These are phyloP conservation scores for Globisporangium iwayamae DNA, from an alignment of 352 stramenopile species.

Conservation along the genomic window DNA sequence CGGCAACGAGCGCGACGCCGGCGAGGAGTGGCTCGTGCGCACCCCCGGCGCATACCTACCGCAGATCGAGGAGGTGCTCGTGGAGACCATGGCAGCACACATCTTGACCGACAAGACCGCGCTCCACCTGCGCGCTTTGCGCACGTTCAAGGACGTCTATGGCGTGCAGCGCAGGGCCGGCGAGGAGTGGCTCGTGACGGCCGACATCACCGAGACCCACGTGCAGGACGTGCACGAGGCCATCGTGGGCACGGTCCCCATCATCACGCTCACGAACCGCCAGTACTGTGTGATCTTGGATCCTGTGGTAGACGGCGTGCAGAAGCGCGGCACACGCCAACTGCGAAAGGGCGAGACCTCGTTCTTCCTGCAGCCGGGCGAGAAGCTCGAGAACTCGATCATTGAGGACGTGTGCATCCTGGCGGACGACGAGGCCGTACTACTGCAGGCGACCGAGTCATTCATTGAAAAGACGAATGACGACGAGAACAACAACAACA, in stretches of 20 bases:
- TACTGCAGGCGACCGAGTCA: conserved; percentile 63
- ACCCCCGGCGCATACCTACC: conserved; percentile 68
- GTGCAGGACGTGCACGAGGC: conserved; percentile 78
- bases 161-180: conserved; percentile 61
- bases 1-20: conserved; percentile 53
- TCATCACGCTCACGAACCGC: conserved; percentile 73
- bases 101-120: conserved; percentile 65
- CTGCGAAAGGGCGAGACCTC: conserved; percentile 64
- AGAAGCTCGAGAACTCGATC: conserved; percentile 51
- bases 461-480: conserved; percentile 41
- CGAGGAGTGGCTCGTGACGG: conserved; percentile 77
- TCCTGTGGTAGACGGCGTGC: conserved; percentile 56
- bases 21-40: conserved; percentile 79
- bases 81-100: conserved; percentile 55
- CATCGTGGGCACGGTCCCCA: conserved; percentile 50
- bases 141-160: conserved; percentile 78
- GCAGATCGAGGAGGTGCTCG: conserved; percentile 69
- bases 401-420: conserved; percentile 70
- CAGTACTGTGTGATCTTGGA: conserved; percentile 83
- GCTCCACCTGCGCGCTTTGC: conserved; percentile 58
- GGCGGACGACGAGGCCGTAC: conserved; percentile 75
- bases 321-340: conserved; percentile 68
- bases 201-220: conserved; percentile 68
- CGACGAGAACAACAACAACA: conserved; percentile 16
- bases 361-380: conserved; percentile 71